Percentiles rank a stretch among this genome's conserved stretches.
Conservation (phyloP, 441 rosid species). For the Euphorbia celastroides region DNA sequence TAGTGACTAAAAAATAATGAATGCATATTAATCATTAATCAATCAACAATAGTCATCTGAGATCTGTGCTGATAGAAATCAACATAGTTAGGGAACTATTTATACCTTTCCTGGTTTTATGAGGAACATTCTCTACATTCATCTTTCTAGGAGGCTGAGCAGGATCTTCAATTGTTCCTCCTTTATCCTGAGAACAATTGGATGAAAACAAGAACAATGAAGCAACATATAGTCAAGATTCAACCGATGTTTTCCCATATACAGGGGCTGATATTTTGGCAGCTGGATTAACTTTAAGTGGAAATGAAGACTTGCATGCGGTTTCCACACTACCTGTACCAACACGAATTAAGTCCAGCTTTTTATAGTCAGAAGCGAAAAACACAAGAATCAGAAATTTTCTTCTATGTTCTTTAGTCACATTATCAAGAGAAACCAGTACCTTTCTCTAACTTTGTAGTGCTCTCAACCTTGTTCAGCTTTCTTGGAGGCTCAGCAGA, state of each 20-base stretch:
- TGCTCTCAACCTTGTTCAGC: not conserved
- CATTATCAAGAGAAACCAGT: too few relatives aligned
- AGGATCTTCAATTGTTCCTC: not conserved
- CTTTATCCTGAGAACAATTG: conserved; percentile 12
- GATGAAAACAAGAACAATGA: too few relatives aligned
- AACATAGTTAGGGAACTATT: not conserved
- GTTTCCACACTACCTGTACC: too few relatives aligned
- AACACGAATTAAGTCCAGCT: too few relatives aligned
- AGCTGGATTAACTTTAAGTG: too few relatives aligned
- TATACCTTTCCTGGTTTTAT: not conserved
- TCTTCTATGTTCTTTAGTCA: not conserved
- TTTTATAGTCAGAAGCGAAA: too few relatives aligned
- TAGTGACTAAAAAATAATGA: not conserved
- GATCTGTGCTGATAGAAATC: not conserved
- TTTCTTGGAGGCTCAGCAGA: conserved; percentile 3
- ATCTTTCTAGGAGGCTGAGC: conserved; percentile 2
- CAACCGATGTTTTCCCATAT: too few relatives aligned
- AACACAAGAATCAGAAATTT: not conserved
- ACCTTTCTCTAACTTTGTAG: too few relatives aligned
- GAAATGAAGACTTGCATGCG: too few relatives aligned
- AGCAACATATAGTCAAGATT: conserved; percentile 20
- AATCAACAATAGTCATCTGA: not conserved
- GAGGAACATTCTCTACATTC: not conserved
- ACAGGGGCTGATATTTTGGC: conserved; percentile 37
- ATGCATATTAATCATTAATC: not conserved